Base-by-base conservation (phyloP, 176 grass and related monocot genomes). In the Aegilops tauschii region DNA sequence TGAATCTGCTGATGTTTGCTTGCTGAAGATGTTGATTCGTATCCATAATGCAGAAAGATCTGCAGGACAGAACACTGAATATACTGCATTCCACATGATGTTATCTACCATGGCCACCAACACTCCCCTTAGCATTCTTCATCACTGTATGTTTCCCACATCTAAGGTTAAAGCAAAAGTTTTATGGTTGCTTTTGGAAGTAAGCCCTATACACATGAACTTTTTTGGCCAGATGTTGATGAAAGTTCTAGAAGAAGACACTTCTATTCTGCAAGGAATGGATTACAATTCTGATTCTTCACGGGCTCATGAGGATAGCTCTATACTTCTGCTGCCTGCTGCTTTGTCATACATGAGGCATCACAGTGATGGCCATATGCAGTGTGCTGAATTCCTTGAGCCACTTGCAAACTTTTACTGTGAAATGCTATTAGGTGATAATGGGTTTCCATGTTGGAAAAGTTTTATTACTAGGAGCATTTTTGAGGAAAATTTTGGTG, bases 261-360 rank as follows among this genome's bases (percentile, higher is more conserved):
- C 31, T 34, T 91, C 82, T 80, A 30, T 76, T 90, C 40, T 88
- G 76, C 65, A 88, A 86, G 75, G 69, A 82, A 61, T 80, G 52
- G 70, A 81, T 80, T 67, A 37, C 37, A 52, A 65, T 82, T 49
- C 76, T 61, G 83, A 92, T 83, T 73, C 23, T 90, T 89, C 77
- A 86, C 61, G 73, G 74, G 29, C 82, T 64, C 69, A 78, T 72
- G 91, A 87, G 56, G 87, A 89, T 77, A 84, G 89, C 71, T 86
- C 84, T 89, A 71, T 98, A 81, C 88, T 95, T 90, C 79, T 98
- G 74, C 82, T 98, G 14, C 95, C 95, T 73, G 89, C 91, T 78
- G 89, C 90, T 89, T 92, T 98, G 44, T 89, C 90, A 79, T 98
- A 89, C 76, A 81, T 92, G 62, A 88, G 82, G 14, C 87, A 69